Conservation (phyloP, 768 basidiomycete species). For the Termitomyces bulborhizus region DNA sequence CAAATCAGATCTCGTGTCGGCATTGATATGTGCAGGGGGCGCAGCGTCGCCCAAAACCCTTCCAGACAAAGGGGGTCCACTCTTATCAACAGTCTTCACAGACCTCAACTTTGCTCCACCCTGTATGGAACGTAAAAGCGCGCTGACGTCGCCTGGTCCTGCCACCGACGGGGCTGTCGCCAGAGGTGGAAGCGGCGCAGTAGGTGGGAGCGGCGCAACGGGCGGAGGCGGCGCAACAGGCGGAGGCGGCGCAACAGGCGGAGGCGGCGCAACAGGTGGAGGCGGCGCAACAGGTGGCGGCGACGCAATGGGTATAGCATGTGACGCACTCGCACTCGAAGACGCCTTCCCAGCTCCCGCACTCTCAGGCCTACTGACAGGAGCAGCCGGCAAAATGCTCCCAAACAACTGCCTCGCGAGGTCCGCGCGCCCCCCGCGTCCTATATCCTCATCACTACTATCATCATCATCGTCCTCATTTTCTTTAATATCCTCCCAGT, state of each 20-base stretch:
- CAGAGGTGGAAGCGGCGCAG: constrained; percentile 24
- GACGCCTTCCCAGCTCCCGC: constrained; percentile 27
- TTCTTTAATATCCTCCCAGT: constrained; percentile 84
- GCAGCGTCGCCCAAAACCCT: constrained; percentile 70
- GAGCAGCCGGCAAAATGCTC: constrained; percentile 41
- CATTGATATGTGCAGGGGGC: constrained; percentile 64
- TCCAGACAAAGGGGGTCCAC: constrained; percentile 62
- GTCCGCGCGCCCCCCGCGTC: constrained; percentile 55
- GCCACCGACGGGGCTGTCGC: constrained; percentile 26
- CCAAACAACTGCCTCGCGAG: constrained; percentile 82
- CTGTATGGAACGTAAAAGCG: constrained; percentile 76
- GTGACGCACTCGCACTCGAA: neutral
- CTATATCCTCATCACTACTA: constrained; percentile 71
- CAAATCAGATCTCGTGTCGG: constrained; percentile 33
- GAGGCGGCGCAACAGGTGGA: constrained; percentile 13
- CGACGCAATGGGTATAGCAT: constrained; percentile 6
- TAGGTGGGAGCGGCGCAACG: constrained; percentile 31
- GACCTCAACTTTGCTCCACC: constrained; percentile 66
- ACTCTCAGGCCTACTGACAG: constrained; percentile 45
- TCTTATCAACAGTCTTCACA: constrained; percentile 80
- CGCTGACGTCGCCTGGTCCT: constrained; percentile 47
- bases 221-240: constrained; percentile 24
- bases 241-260: constrained; percentile 27
- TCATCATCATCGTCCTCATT: constrained; percentile 47
- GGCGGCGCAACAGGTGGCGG: constrained; percentile 29